Base-by-base conservation (phyloP, 768 basidiomycete species). In the Macrolepiota albuminosa region DNA sequence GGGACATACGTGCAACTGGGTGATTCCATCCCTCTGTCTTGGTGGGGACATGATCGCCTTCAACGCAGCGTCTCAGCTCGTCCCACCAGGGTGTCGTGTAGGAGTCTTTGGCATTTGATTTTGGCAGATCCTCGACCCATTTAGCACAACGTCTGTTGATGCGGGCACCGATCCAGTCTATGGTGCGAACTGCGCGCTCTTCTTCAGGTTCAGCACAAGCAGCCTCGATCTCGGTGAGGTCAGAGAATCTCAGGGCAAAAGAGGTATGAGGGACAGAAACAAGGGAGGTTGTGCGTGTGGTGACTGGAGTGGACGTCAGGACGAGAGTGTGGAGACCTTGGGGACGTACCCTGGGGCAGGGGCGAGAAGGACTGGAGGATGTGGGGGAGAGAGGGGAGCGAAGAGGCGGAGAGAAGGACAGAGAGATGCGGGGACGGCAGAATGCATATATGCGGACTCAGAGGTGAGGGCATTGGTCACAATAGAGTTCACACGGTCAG, bases 331-430 rank as follows among this genome's bases (percentile, higher is more conserved):
- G 56, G 36, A 60, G 61, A 26, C 50, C 40, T 57, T 56, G 39
- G 55, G 64, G 26, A 69, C 72, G 52, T 70, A 89, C 91, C 89
- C 79, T 91, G 85, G 0, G 89, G 86, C 54, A 93, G 75, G 11
- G 92, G 92, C 2, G 90, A 89, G 67, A 93, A 93, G 3, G 89
- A 91, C 70, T 93, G 91, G 33, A 93, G 78, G 58, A 94, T 83
- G 64, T 87, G 79, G 37, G 85, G 83, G 14, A 93, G 74, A 16
- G 87, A 78, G 2, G 92, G 92, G 18, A 94, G 73, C 1, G 82
- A 81, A 9, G 84, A 79, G 2, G 76, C 68, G 33, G 75, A 72
- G 49, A 94, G 73, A 39, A 91, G 78, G 37, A 84, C 78, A 52
- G 75, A 71, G 36, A 94, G 81, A 73, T 94, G 91, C 45, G 81